phyloP scores from a whole-genome alignment of 1,284 basidiomycete species.

The Cystobasidium sp. region DNA sequence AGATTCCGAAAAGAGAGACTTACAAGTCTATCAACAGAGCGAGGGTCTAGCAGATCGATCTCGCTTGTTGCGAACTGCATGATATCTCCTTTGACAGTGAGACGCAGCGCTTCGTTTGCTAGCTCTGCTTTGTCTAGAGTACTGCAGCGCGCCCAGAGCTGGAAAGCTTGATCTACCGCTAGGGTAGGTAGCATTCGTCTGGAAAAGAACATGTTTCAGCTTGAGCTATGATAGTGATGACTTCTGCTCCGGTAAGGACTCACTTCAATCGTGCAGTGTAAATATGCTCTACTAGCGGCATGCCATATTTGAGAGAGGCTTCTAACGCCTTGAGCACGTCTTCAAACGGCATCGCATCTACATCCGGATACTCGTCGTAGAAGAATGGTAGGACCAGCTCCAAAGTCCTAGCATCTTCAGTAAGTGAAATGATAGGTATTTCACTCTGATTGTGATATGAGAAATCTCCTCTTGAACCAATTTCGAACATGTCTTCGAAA shows the following conservation, averaged over 20 bases:
- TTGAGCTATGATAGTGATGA: background rate
- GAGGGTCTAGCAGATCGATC: slow-evolving; percentile 9
- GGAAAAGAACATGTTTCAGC: no score
- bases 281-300: slow-evolving; percentile 30
- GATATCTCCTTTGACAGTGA: slow-evolving; percentile 38
- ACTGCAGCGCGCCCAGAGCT: slow-evolving; percentile 31
- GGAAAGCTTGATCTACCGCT: slow-evolving; percentile 34
- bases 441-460: slow-evolving; percentile 16
- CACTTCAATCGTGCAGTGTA: slow-evolving; percentile 37
- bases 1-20: background rate
- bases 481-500: slow-evolving; percentile 43
- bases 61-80: slow-evolving; percentile 34
- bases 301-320: slow-evolving; percentile 37
- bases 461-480: slow-evolving; percentile 1
- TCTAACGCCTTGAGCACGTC: slow-evolving; percentile 29
- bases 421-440: slow-evolving; percentile 22
- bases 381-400: slow-evolving; percentile 41
- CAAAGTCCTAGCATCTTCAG: slow-evolving; percentile 30
- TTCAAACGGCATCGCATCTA: slow-evolving; percentile 38
- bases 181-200: slow-evolving; percentile 42
- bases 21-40: slow-evolving; percentile 35
- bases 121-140: slow-evolving; percentile 29
- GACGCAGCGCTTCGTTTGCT: slow-evolving; percentile 25
- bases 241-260: background rate
- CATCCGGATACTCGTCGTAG: slow-evolving; percentile 41